These are phyloP conservation scores for Lactarius indigo DNA, from an alignment of 768 basidiomycete genomes.

Conservation along the genomic window DNA sequence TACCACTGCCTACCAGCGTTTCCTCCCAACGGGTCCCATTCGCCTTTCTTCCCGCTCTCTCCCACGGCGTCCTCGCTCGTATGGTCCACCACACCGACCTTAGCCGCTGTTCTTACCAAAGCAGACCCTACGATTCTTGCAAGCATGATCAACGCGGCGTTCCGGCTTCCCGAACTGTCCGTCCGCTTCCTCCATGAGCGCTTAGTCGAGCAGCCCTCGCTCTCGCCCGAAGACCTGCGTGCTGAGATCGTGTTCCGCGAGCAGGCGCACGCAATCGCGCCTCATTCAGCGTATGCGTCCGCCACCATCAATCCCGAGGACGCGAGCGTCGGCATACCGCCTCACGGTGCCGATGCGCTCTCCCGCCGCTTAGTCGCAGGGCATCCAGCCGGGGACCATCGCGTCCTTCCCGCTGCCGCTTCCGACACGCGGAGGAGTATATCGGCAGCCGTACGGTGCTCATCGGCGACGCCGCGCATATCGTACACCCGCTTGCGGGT, in stretches of 20 bases:
- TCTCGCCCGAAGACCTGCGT: slow-evolving; percentile 48
- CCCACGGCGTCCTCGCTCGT: slow-evolving; percentile 80
- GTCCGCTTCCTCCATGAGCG: slow-evolving; percentile 61
- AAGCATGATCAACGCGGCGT: slow-evolving; percentile 86
- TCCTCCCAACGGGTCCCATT: slow-evolving; percentile 95
- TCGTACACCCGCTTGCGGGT: slow-evolving; percentile 91
- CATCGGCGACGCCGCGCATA: slow-evolving; percentile 95
- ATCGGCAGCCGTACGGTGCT: slow-evolving; percentile 86
- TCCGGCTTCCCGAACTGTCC: slow-evolving; percentile 75
- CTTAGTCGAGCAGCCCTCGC: slow-evolving; percentile 53
- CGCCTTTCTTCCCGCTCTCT: slow-evolving; percentile 90
- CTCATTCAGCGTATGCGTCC: slow-evolving; percentile 61
- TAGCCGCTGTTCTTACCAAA: slow-evolving; percentile 69
- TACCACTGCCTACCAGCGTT: slow-evolving; percentile 87
- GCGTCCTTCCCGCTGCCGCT: slow-evolving; percentile 89
- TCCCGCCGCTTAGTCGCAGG: slow-evolving; percentile 73
- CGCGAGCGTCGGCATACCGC: slow-evolving; percentile 49
- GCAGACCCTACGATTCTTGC: slow-evolving; percentile 61
- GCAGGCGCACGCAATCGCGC: slow-evolving; percentile 60
- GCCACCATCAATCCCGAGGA: slow-evolving; percentile 32
- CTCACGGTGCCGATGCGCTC: slow-evolving; percentile 54
- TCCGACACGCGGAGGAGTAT: slow-evolving; percentile 84
- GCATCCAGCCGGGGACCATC: slow-evolving; percentile 65
- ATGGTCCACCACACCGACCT: slow-evolving; percentile 82
- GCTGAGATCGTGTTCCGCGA: slow-evolving; percentile 75